phyloP scores from a whole-genome alignment of 2,329 filamentous ascomycete species.

The Parafenestella ontariensis region DNA sequence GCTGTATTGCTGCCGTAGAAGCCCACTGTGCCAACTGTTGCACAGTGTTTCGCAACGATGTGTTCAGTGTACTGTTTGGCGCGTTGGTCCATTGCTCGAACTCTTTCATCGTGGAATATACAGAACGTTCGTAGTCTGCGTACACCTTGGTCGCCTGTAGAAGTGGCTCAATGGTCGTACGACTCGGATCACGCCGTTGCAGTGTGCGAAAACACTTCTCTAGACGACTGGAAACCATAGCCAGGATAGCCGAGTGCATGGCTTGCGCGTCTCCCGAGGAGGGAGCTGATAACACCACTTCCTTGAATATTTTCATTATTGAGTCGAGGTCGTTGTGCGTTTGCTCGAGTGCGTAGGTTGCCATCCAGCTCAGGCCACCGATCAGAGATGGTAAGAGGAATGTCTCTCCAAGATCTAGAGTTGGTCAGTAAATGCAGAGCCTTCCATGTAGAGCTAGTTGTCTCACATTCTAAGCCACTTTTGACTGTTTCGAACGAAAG shows the following conservation, averaged over 20 bases:
- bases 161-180: slow-evolving; percentile 73
- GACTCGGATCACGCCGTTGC: slow-evolving; percentile 70
- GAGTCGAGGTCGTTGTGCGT: slow-evolving; percentile 69
- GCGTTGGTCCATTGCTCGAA: slow-evolving; percentile 71
- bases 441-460: not conserved
- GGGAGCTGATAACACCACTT: slow-evolving; percentile 73
- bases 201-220: slow-evolving; percentile 72
- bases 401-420: slow-evolving; percentile 74
- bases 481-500: slow-evolving; percentile 75
- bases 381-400: slow-evolving; percentile 82
- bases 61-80: slow-evolving; percentile 62
- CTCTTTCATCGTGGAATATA: slow-evolving; percentile 69
- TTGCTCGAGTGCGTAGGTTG: slow-evolving; percentile 72
- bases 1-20: slow-evolving; percentile 56
- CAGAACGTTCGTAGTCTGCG: slow-evolving; percentile 66
- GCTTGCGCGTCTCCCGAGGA: slow-evolving; percentile 74
- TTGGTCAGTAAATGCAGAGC: slow-evolving; percentile 5
- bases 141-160: slow-evolving; percentile 68
- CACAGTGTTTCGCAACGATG: slow-evolving; percentile 66
- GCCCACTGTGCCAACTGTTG: slow-evolving; percentile 73
- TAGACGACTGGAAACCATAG: slow-evolving; percentile 72
- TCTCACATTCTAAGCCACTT: slow-evolving; percentile 76
- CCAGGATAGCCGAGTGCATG: slow-evolving; percentile 75
- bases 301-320: slow-evolving; percentile 73
- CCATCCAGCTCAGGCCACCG: slow-evolving; percentile 74